phyloP scores from a whole-genome alignment of 768 basidiomycete species.

The Clavulina sp. region DNA sequence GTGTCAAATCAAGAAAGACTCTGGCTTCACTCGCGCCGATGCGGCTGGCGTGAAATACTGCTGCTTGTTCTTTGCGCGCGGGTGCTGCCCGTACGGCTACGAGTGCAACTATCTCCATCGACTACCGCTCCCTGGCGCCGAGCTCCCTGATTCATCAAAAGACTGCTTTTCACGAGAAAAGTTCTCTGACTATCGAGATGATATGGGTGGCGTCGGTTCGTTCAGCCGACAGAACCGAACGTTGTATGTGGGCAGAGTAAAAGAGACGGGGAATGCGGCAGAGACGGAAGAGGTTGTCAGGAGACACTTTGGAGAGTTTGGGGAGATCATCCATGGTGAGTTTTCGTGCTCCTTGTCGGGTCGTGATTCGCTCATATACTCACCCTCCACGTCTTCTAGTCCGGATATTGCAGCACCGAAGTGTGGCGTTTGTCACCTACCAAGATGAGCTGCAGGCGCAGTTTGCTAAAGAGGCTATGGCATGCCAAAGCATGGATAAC shows the following conservation, averaged over 20 bases:
- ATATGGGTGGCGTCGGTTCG: slow-evolving; percentile 98
- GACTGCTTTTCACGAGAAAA: slow-evolving; percentile 97
- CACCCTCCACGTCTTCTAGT: slow-evolving; percentile 28
- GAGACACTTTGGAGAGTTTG: slow-evolving; percentile 93
- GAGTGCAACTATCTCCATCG: slow-evolving; percentile 94
- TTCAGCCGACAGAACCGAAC: slow-evolving; percentile 91
- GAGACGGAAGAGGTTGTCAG: slow-evolving; percentile 86
- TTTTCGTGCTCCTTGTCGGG: slow-evolving; percentile 12
- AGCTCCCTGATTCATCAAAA: slow-evolving; percentile 77
- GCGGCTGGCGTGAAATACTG: slow-evolving; percentile 82
- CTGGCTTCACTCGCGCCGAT: slow-evolving; percentile 88
- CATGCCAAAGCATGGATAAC: slow-evolving; percentile 90
- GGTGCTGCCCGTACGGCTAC: slow-evolving; percentile 96
- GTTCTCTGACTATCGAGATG: slow-evolving; percentile 92
- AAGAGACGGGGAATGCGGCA: slow-evolving; percentile 70
- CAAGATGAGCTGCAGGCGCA: slow-evolving; percentile 69
- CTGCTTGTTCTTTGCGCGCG: slow-evolving; percentile 89
- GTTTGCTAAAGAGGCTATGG: slow-evolving; percentile 98
- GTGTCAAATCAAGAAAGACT: slow-evolving; percentile 74
- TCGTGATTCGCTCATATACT: slow-evolving; percentile 10
- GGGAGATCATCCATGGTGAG: slow-evolving; percentile 79
- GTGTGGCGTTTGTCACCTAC: slow-evolving; percentile 96
- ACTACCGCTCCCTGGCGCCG: slow-evolving; percentile 51
- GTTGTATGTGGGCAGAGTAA: slow-evolving; percentile 84
- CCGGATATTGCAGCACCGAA: slow-evolving; percentile 81